Evolutionary conservation across 2,329 filamentous ascomycete species (phyloP), one percentile per base, ranked within the genome.

Genomic region (Pseudogymnoascus sp.): DNA sequence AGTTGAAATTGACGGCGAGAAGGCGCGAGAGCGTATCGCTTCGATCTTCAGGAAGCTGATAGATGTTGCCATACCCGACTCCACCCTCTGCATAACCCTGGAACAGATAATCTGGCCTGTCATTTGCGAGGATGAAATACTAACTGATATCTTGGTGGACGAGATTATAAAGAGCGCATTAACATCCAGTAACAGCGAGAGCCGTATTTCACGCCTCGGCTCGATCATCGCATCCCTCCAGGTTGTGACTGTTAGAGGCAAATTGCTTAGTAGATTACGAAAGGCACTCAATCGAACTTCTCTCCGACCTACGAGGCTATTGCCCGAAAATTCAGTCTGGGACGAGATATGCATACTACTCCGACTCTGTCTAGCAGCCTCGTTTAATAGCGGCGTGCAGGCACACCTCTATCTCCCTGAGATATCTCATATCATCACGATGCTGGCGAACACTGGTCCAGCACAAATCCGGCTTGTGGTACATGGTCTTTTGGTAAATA

Each of bases 311-410:
- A 88, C 86, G 1, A 83, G 83, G 67, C 78, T 82, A 61, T 76
- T 89, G 1, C 82, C 85, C 7, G 86, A 89, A 64, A 89, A 89
- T 67, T 79, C 81, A 1, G 85, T 88, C 7, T 89, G 86, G 86
- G 75, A 80, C n/a, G 86, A 89, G 72, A 84, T 89, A 29, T 87
- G 86, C 70, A 80, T 88, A 53, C 76, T 89, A 33, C 76, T 89
- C 59, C 83, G 86, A 53, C 86, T 89, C 66, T 88, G 85, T 65
- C 76, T 88, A 13, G 82, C 85, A 1, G 76, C 88, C 61, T 89
- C 86, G 1, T 89, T 89, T 67, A 84, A 88, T 71, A 86, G 82
- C 66, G 83, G 85, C 21, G 80, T 86, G 13, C 86, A 89, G 72
- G 81, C 86, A 3, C 86, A 89, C 72, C 77, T 88, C 50, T 89